A percentile compares a stretch with the other conserved stretches of the same genome.
Conservation (phyloP, 2,329 filamentous ascomycete genomes). For the Podosphaera leucotricha region DNA sequence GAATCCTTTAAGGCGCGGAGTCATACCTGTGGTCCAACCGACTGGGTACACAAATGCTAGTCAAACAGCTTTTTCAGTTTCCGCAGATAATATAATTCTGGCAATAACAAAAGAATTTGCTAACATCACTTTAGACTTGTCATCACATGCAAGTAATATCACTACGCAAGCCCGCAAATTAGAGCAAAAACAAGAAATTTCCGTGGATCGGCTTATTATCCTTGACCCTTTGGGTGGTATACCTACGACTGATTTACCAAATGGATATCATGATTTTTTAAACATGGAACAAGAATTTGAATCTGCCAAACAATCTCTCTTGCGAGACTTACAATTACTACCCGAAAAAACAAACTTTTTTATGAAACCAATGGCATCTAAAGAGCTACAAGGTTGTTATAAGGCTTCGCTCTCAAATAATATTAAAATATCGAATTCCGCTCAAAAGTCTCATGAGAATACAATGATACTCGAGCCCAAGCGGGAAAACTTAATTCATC, state of each 20-base stretch:
- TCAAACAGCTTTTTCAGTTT: slow-evolving; percentile 23
- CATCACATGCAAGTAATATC: slow-evolving; percentile 20
- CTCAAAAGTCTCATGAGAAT: slow-evolving; percentile 20
- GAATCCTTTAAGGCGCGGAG: slow-evolving; percentile 39
- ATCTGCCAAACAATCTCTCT: slow-evolving; percentile 39
- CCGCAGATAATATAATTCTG: slow-evolving; percentile 42
- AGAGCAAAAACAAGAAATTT: slow-evolving; percentile 20
- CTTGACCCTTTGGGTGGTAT: slow-evolving; percentile 73
- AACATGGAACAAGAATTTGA: slow-evolving; percentile 82
- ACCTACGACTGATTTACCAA: slow-evolving; percentile 35
- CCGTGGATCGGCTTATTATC: slow-evolving; percentile 67
- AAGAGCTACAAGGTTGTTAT: background rate
- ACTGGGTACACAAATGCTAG: slow-evolving; percentile 32
- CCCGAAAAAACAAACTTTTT: background rate
- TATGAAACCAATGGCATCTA: background rate
- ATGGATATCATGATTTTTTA: slow-evolving; percentile 60
- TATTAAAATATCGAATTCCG: slow-evolving; percentile 16
- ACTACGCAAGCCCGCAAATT: slow-evolving; percentile 20
- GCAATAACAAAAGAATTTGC: slow-evolving; percentile 56
- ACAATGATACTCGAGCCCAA: slow-evolving; percentile 4
- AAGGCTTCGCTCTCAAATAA: background rate
- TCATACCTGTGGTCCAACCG: slow-evolving; percentile 45
- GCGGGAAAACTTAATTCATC: slow-evolving; percentile 22
- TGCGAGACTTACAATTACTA: slow-evolving; percentile 1
- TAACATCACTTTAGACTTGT: slow-evolving; percentile 27